Percentiles rank a stretch among this genome's conserved stretches.
Evolutionary conservation across 1,284 basidiomycete species (phyloP).

Genomic region (Pisolithus thermaeus): DNA sequence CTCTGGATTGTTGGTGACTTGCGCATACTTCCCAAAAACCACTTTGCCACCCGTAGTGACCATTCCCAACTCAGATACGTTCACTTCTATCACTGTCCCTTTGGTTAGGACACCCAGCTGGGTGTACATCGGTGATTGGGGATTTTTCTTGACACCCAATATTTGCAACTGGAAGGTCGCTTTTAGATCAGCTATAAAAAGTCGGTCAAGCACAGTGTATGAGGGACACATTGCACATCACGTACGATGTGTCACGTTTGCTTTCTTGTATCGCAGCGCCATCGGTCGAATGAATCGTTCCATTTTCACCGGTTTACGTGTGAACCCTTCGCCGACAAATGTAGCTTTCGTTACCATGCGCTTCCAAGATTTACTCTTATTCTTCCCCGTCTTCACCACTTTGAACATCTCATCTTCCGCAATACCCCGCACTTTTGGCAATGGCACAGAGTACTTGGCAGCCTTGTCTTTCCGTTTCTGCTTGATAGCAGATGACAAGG

Average conservation of each 20-base stretch:
- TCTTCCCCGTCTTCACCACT: conserved; percentile 97
- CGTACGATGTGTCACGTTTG: conserved; percentile 96
- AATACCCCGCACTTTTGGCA: conserved; percentile 96
- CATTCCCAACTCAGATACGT: conserved; percentile 95
- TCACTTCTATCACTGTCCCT: conserved; percentile 98
- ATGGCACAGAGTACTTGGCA: conserved; percentile 93
- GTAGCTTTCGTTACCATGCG: conserved; percentile 99
- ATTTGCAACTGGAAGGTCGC: conserved; percentile 99
- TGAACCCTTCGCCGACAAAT: conserved; percentile 98
- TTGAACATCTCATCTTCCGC: conserved; percentile 99
- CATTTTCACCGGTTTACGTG: conserved; percentile 98
- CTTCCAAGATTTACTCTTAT: conserved; percentile 97
- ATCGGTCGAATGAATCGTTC: conserved; percentile 97
- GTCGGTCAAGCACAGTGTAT: conserved; percentile 6
- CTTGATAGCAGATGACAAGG: conserved; percentile 95
- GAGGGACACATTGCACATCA: conserved; percentile 28
- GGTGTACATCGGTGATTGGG: conserved; percentile 97
- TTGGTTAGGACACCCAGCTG: conserved; percentile 96
- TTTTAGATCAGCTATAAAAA: conserved; percentile 78
- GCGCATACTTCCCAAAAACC: conserved; percentile 90
- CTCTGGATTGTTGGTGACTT: conserved; percentile 95
- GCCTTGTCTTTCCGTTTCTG: conserved; percentile 99
- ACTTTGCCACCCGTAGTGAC: conserved; percentile 98
- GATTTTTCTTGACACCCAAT: conserved; percentile 98
- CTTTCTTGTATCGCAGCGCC: conserved; percentile 97